Percentiles rank a stretch among this genome's conserved stretches.
Evolutionary conservation across 73 alveolate genomes (phyloP).

Genomic region (Uronychia binucleata): DNA sequence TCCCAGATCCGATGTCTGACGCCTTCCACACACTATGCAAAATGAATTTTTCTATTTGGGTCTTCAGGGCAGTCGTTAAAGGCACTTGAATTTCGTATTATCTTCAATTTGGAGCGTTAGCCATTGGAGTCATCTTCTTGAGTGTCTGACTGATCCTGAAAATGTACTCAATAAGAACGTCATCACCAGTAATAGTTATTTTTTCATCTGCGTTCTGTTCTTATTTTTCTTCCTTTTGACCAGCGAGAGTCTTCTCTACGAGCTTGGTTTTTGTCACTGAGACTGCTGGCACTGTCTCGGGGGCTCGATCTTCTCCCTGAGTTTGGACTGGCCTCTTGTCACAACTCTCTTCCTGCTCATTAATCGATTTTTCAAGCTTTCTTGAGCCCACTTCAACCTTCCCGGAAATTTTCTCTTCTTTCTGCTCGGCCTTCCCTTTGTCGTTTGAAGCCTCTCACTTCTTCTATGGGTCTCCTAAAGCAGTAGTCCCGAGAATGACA

Average conservation of each 20-base stretch:
- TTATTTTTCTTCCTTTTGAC: neutral
- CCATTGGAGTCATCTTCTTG: neutral
- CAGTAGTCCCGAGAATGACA: neutral
- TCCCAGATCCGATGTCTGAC: neutral
- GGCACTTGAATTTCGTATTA: neutral
- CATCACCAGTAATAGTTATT: constrained; percentile 22
- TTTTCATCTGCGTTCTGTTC: constrained; percentile 11
- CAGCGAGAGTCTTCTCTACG: neutral
- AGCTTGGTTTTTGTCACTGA: neutral
- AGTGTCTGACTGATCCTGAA: neutral
- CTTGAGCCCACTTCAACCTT: no score
- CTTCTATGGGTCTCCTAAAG: no score
- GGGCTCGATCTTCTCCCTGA: neutral
- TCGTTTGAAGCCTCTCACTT: no score
- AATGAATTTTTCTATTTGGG: neutral
- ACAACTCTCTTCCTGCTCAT: neutral
- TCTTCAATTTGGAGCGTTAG: neutral
- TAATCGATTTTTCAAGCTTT: neutral
- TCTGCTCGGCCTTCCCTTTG: no score
- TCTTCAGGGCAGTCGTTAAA: neutral
- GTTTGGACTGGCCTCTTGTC: neutral
- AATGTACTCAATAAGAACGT: constrained; percentile 15
- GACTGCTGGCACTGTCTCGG: neutral
- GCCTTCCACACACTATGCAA: neutral
- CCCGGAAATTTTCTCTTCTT: no score